Evolutionary conservation across 2,329 filamentous ascomycete species (phyloP), one percentile per base, ranked within the genome.

Genomic region (Nigrograna mackinnonii): DNA sequence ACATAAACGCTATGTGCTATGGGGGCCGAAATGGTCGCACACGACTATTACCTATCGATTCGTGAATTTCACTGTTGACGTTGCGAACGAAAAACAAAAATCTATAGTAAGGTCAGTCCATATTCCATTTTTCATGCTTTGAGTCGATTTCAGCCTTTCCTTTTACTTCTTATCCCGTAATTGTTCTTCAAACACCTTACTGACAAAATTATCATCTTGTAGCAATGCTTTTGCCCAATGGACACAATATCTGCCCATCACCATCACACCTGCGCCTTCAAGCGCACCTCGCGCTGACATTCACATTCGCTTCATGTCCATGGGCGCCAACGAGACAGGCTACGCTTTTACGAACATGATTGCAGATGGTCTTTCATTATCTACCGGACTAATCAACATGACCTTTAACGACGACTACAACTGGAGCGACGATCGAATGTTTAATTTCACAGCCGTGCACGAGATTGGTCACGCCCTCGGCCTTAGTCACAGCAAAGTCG

Each of bases 381-480:
- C 49, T 6, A 49, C 56, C 1, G 59, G 60, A 2, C 47, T 56
- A 11, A 58, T 64, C 43, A 61, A 61, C 37, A 50, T 61, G 11
- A 62, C 56, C 2, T 60, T 64, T 35, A 64, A 64, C 22, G 56
- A 62, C 20, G 54, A 62, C 32, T 60, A 55, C 21, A 44, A 41
- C 26, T 62, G 58, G 60, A 49, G 28, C 5, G 59, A 64, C 17
- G 57, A 58, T 30, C 51, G 52, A 5, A 37, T 62, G 1, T 60
- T 64, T 43, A 57, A 53, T 30, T 61, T 47, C 34, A 61, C 57
- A 3, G 58, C 57, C 4, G 35, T 54, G 5, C 60, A 64, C 18
- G 60, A 64, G 30, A 62, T 62, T 3, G 60, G 58, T 1, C 60
- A 64, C 19, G 52, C 57, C 6, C 54, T 64, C 3, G 60, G 60